These are phyloP conservation scores for Didymella glomerata DNA, from an alignment of 2,329 filamentous ascomycete genomes.

Conservation along the genomic window DNA sequence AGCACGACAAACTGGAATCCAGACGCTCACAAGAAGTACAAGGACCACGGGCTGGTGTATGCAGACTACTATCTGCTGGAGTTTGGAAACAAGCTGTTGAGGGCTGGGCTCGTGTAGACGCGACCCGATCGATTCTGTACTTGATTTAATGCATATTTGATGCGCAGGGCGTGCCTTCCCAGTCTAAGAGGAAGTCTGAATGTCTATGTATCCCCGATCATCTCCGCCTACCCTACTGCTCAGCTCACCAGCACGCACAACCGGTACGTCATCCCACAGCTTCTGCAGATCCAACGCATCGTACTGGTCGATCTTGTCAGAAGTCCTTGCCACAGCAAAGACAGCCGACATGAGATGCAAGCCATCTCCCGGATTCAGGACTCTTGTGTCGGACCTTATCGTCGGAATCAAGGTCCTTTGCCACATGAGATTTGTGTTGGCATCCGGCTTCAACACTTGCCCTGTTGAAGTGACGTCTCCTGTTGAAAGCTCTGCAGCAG, in stretches of 20 bases:
- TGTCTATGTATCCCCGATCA: slow-evolving; percentile 1
- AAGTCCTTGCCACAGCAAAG: slow-evolving; percentile 34
- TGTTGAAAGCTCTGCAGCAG: neutral
- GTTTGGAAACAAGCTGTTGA: slow-evolving; percentile 58
- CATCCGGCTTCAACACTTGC: slow-evolving; percentile 44
- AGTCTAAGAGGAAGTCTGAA: neutral
- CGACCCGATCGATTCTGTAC: neutral
- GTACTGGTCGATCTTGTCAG: slow-evolving; percentile 25
- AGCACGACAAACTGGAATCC: slow-evolving; percentile 60
- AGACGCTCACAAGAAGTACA: slow-evolving; percentile 56
- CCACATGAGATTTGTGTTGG: slow-evolving; percentile 49
- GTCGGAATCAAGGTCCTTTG: slow-evolving; percentile 46
- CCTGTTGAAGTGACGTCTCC: slow-evolving; percentile 1
- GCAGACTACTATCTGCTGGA: slow-evolving; percentile 60
- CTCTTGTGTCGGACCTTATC: slow-evolving; percentile 14
- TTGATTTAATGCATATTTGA: neutral
- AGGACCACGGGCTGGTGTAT: slow-evolving; percentile 60
- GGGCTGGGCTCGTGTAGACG: slow-evolving; percentile 39
- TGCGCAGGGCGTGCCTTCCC: neutral
- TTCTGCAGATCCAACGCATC: slow-evolving; percentile 22
- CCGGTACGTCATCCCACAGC: slow-evolving; percentile 38
- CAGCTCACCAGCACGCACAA: slow-evolving; percentile 6
- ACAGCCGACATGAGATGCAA: slow-evolving; percentile 32
- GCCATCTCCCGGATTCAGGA: neutral
- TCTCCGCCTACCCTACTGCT: neutral